Percentiles rank a stretch among this genome's conserved stretches.
These are phyloP conservation scores for Neofusicoccum ribis DNA, from an alignment of 2,329 filamentous ascomycete species.

Conservation along the genomic window DNA sequence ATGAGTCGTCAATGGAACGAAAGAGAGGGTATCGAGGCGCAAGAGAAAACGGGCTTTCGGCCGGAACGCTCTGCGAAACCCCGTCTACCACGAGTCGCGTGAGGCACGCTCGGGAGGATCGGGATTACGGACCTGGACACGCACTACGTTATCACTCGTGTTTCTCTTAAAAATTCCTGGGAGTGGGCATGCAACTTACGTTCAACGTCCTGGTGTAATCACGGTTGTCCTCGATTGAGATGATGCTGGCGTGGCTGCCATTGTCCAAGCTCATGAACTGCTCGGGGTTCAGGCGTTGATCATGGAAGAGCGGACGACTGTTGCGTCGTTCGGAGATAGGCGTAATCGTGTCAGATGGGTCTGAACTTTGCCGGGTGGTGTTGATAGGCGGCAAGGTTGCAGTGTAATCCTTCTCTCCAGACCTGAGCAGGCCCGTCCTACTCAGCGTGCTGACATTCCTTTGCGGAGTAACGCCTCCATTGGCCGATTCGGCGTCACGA, in stretches of 20 bases:
- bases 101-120: slow-evolving; percentile 26
- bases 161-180: neutral
- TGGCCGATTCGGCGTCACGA: slow-evolving; percentile 21
- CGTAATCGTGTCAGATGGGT: slow-evolving; percentile 34
- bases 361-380: slow-evolving; percentile 29
- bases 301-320: slow-evolving; percentile 48
- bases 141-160: slow-evolving; percentile 10
- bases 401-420: slow-evolving; percentile 28
- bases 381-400: slow-evolving; percentile 29
- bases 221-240: slow-evolving; percentile 47
- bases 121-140: slow-evolving; percentile 33
- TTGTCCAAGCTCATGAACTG: slow-evolving; percentile 50
- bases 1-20: slow-evolving; percentile 17
- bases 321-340: slow-evolving; percentile 38
- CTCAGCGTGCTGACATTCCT: slow-evolving; percentile 52
- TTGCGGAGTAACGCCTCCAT: slow-evolving; percentile 30
- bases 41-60: slow-evolving; percentile 14
- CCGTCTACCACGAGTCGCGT: slow-evolving; percentile 13
- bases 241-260: slow-evolving; percentile 46
- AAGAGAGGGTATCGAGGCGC: slow-evolving; percentile 18
- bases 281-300: slow-evolving; percentile 51
- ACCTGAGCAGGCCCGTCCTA: slow-evolving; percentile 46
- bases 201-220: slow-evolving; percentile 52
- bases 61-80: neutral
- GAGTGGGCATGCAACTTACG: slow-evolving; percentile 29